Percentiles rank a stretch among this genome's conserved stretches.
These are phyloP conservation scores for Theileria orientalis DNA, from an alignment of 169 alveolate species.

Conservation along the genomic window DNA sequence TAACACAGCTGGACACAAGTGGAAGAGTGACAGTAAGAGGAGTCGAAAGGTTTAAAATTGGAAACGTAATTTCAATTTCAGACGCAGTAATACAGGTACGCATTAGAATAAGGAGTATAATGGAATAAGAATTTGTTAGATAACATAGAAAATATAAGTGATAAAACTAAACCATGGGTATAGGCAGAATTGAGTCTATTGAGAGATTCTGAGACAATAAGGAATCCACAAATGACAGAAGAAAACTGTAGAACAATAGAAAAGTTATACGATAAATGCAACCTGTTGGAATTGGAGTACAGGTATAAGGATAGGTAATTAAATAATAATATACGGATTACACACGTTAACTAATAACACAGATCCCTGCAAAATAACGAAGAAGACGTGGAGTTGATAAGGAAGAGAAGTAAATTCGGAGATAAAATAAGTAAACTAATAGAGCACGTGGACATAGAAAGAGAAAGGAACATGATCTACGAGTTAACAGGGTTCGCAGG, in stretches of 20 bases:
- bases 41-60: slow-evolving; percentile 28
- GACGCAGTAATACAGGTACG: slow-evolving; percentile 45
- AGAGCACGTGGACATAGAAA: slow-evolving; percentile 42
- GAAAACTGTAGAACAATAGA: slow-evolving; percentile 41
- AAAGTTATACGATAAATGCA: slow-evolving; percentile 53
- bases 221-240: slow-evolving; percentile 35
- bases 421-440: slow-evolving; percentile 39
- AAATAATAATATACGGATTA: background rate
- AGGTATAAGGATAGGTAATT: too few relatives aligned
- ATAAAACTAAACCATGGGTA: background rate
- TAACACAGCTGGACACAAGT: slow-evolving; percentile 38
- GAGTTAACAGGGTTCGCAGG: slow-evolving; percentile 61
- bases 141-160: background rate
- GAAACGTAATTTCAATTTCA: slow-evolving; percentile 1
- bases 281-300: slow-evolving; percentile 40
- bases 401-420: slow-evolving; percentile 24
- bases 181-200: slow-evolving; percentile 49
- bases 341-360: too few relatives aligned
- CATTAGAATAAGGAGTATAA: background rate
- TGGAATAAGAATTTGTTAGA: background rate
- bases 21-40: slow-evolving; percentile 52
- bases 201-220: slow-evolving; percentile 25
- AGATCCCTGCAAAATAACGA: slow-evolving; percentile 20
- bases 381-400: slow-evolving; percentile 43
- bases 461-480: slow-evolving; percentile 19